Conservation (phyloP, 225 moss, liverwort and hornwort species). For the Pleurozium schreberi region DNA sequence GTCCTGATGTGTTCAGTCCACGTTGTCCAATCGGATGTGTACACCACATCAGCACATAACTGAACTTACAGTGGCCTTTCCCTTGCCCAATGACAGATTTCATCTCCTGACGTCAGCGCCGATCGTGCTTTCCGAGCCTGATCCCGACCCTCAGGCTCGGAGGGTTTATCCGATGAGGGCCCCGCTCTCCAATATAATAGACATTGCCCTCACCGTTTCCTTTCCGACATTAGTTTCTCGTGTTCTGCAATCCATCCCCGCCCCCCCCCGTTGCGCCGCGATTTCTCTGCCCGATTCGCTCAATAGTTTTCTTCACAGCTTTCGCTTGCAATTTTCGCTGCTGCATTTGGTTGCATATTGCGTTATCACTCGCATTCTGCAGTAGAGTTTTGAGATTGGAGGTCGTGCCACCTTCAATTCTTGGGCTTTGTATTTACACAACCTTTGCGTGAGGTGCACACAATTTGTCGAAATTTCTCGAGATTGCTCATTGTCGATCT, state of each 20-base stretch:
- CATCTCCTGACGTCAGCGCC: neutral
- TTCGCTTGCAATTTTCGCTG: neutral
- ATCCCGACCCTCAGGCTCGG: neutral
- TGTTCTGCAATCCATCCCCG: neutral
- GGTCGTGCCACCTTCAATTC: neutral
- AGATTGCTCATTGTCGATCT: neutral
- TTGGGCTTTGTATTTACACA: neutral
- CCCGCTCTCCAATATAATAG: conserved; percentile 14
- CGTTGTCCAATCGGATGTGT: neutral
- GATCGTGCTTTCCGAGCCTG: neutral
- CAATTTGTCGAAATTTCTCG: neutral
- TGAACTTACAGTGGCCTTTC: neutral
- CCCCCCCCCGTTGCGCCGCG: neutral
- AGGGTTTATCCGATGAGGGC: conserved; percentile 10
- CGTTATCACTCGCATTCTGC: neutral
- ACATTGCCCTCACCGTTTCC: neutral
- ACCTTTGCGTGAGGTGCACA: neutral
- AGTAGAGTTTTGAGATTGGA: neutral
- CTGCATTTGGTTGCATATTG: neutral
- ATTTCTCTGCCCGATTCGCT: neutral
- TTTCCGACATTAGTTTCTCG: neutral
- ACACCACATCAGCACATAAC: neutral
- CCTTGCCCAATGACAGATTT: neutral
- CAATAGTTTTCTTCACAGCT: neutral
- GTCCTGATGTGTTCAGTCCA: too few species aligned